Evolutionary conservation across 2,329 filamentous ascomycete species (phyloP).

Genomic region (Cordyceps militaris): DNA sequence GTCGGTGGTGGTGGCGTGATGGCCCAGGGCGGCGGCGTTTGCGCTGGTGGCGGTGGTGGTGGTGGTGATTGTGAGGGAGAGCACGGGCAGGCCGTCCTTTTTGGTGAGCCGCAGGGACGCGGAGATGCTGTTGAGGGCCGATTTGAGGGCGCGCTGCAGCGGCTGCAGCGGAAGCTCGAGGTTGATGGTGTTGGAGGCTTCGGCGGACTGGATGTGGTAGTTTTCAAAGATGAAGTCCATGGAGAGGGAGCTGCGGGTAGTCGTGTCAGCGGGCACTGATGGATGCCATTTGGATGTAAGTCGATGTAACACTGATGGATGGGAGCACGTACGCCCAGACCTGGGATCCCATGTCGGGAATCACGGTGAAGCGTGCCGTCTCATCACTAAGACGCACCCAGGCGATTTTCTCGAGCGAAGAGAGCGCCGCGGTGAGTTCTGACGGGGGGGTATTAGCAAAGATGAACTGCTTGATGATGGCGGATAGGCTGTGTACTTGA

Average conservation of each 20-base stretch:
- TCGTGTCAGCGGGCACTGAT: neutral
- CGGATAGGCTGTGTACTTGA: slow-evolving; percentile 38
- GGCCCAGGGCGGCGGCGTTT: slow-evolving; percentile 22
- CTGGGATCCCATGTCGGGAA: slow-evolving; percentile 89
- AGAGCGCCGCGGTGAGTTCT: slow-evolving; percentile 57
- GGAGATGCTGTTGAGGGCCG: slow-evolving; percentile 71
- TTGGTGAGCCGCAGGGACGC: slow-evolving; percentile 88
- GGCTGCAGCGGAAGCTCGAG: slow-evolving; percentile 86
- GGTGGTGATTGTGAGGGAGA: slow-evolving; percentile 84
- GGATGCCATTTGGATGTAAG: neutral
- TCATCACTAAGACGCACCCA: slow-evolving; percentile 88
- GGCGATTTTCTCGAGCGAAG: slow-evolving; percentile 70
- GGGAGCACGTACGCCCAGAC: slow-evolving; percentile 73
- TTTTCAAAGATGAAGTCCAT: slow-evolving; percentile 82
- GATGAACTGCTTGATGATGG: neutral
- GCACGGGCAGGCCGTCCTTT: slow-evolving; percentile 76
- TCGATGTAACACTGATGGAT: neutral
- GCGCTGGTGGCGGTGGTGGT: slow-evolving; percentile 47
- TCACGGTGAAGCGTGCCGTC: slow-evolving; percentile 86
- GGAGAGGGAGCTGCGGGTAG: slow-evolving; percentile 43
- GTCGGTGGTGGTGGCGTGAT: slow-evolving; percentile 23
- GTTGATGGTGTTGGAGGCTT: slow-evolving; percentile 82
- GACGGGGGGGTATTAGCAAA: neutral
- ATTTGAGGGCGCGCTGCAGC: slow-evolving; percentile 85
- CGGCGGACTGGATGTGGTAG: slow-evolving; percentile 80